Evolutionary conservation across 441 rosid species (phyloP).

Genomic region (Macaranga tanarius): DNA sequence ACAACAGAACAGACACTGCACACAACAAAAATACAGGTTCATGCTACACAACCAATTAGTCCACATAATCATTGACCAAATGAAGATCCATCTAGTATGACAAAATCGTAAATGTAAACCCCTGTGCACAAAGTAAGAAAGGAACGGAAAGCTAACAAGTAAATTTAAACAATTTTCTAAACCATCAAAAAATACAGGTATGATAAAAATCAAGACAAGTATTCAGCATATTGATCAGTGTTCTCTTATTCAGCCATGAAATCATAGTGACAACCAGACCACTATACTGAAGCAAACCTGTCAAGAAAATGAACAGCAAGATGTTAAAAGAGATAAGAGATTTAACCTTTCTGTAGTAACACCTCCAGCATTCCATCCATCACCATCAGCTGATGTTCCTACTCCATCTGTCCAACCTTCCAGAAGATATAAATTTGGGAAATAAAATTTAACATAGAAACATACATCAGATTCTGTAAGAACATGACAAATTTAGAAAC

Average conservation of each 20-base stretch:
- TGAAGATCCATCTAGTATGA: neutral
- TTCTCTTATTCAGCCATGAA: neutral
- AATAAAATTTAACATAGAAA: neutral
- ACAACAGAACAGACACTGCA: neutral
- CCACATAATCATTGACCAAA: neutral
- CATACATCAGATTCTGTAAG: slow-evolving; percentile 15
- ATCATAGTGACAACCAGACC: neutral
- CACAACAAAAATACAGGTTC: neutral
- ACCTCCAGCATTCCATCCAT: slow-evolving; percentile 60
- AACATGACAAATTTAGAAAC: slow-evolving; percentile 13
- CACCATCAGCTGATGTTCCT: slow-evolving; percentile 61
- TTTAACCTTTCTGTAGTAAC: slow-evolving; percentile 52
- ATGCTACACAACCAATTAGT: neutral
- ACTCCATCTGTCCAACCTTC: slow-evolving; percentile 60
- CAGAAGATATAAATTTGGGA: slow-evolving; percentile 19
- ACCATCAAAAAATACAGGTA: neutral
- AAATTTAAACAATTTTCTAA: neutral
- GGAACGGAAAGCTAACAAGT: neutral
- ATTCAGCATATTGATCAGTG: neutral
- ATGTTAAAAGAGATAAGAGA: slow-evolving; percentile 10
- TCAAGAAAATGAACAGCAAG: slow-evolving; percentile 3
- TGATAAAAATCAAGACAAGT: neutral
- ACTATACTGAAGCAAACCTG: neutral
- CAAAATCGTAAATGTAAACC: neutral
- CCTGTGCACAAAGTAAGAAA: neutral